Conservation (phyloP, 805 yeast species). For the Cyberlindnera veronae region DNA sequence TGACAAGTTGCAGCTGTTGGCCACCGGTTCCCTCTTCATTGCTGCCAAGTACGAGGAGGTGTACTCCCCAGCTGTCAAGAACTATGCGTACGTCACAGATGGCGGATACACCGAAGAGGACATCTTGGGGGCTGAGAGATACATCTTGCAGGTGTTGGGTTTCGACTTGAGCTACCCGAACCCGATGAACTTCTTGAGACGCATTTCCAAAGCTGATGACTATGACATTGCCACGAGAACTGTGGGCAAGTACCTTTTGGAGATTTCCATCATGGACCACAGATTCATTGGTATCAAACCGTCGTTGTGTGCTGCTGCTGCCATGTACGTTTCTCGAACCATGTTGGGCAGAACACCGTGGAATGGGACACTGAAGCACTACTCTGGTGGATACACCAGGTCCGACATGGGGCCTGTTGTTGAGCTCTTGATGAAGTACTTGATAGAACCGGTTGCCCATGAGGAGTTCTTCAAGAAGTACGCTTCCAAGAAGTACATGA, state of each 20-base stretch:
- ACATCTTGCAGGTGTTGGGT: conserved; percentile 63
- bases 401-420: conserved; percentile 69
- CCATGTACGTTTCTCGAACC: conserved; percentile 78
- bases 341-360: conserved; percentile 67
- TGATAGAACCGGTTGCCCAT: conserved; percentile 77
- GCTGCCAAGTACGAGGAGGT: conserved; percentile 96
- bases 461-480: conserved; percentile 93
- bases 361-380: conserved; percentile 84
- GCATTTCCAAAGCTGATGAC: conserved; percentile 88
- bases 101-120: conserved; percentile 80
- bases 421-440: conserved; percentile 69
- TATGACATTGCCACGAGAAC: conserved; percentile 83
- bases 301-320: conserved; percentile 78
- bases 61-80: conserved; percentile 77
- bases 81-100: conserved; percentile 85
- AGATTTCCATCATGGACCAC: conserved; percentile 72
- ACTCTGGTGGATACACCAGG: conserved; percentile 84
- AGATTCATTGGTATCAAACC: conserved; percentile 71
- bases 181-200: conserved; percentile 84
- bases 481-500: conserved; percentile 83
- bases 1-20: conserved; percentile 77
- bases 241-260: conserved; percentile 79
- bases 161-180: conserved; percentile 82
- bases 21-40: conserved; percentile 80
- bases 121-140: conserved; percentile 79